Percentiles rank a stretch among this genome's conserved stretches.
phyloP scores from a whole-genome alignment of 352 stramenopile genomes.

The Globisporangium nagaii region DNA sequence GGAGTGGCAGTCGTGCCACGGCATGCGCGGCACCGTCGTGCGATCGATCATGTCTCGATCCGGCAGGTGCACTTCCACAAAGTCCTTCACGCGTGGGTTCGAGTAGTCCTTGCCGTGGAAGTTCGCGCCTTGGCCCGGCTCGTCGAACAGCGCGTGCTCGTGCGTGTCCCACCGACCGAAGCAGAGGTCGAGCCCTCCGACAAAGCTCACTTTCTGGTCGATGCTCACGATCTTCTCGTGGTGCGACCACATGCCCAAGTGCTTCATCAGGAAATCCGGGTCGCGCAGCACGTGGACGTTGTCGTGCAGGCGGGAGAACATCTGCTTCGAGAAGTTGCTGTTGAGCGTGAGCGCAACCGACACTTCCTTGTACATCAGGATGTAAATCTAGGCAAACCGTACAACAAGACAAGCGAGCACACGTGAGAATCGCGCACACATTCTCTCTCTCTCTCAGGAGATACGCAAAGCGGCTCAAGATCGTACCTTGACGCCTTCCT shows the following conservation, averaged over 20 bases:
- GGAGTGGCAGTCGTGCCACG: conserved; percentile 84
- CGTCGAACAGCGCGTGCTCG: conserved; percentile 65
- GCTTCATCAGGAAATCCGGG: conserved; percentile 85
- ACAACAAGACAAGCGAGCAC: background rate
- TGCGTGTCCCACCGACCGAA: conserved; percentile 86
- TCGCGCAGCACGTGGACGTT: conserved; percentile 88
- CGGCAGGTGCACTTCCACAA: conserved; percentile 68
- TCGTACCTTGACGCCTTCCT: conserved; percentile 63
- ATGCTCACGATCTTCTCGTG: conserved; percentile 92
- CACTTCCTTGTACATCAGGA: conserved; percentile 91
- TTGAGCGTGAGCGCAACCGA: conserved; percentile 79
- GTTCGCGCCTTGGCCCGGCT: conserved; percentile 35
- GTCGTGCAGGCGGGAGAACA: conserved; percentile 54
- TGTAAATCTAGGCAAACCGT: conserved; percentile 52
- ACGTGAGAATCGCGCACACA: too few relatives aligned
- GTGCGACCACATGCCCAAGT: conserved; percentile 86
- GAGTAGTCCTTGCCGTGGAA: conserved; percentile 84
- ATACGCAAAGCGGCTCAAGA: background rate
- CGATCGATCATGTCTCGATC: conserved; percentile 79
- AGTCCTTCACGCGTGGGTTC: conserved; percentile 83
- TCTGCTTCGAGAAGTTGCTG: conserved; percentile 75
- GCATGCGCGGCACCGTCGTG: conserved; percentile 65
- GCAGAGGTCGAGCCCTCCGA: conserved; percentile 87
- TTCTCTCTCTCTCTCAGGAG: too few relatives aligned
- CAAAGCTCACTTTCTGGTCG: conserved; percentile 85